Base-by-base conservation (phyloP, 1,139 yeast genomes). In the Pichia sp. region DNA sequence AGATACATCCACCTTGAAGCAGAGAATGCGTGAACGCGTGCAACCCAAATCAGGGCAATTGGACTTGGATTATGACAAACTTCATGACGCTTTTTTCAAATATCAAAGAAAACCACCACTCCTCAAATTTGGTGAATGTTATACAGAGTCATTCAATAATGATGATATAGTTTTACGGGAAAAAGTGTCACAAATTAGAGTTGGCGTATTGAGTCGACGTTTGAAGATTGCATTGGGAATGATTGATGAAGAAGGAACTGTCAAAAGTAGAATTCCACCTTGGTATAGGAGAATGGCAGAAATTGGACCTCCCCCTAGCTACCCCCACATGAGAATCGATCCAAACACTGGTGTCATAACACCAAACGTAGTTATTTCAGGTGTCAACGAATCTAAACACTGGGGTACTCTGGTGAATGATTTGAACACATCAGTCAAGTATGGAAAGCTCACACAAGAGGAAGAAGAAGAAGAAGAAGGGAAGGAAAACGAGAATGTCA, bases 41-140 rank as follows among this genome's bases (percentile, higher is more conserved):
- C 96, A 86, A 55, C 96, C 96, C 0, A 86, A 85, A 55, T 67
- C 86, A 75, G 95, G 95, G 1, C 68, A 77, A 39, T 60, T 91
- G 20, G 98, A 91, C 58, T 72, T 91, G 24, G 97, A 91, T 56
- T 88, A 83, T 55, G 81, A 74, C 44, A 82, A 79, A 47, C 60
- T 91, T 20, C 78, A 87, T 52, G 83, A 85, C 54, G 95, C 96
- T 0, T 88, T 91, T 52, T 91, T 85, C 68, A 79, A 80, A 53
- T 66, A 71, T 49, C 94, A 85, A 51, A 71, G 81, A 24, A 79
- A 76, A 49, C 97, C 97, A 0, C 64, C 69, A 33, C 48, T 87
- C 37, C 68, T 72, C 22, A 67, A 65, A 2, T 79, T 67, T 60
- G 97, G 96, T 19, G 94, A 87, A 42, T 57, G 83, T 8, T 87